Evolutionary conservation across 2,329 filamentous ascomycete species (phyloP), one percentile per base, ranked within the genome.

Genomic region (Ceratocystis smalleyi): DNA sequence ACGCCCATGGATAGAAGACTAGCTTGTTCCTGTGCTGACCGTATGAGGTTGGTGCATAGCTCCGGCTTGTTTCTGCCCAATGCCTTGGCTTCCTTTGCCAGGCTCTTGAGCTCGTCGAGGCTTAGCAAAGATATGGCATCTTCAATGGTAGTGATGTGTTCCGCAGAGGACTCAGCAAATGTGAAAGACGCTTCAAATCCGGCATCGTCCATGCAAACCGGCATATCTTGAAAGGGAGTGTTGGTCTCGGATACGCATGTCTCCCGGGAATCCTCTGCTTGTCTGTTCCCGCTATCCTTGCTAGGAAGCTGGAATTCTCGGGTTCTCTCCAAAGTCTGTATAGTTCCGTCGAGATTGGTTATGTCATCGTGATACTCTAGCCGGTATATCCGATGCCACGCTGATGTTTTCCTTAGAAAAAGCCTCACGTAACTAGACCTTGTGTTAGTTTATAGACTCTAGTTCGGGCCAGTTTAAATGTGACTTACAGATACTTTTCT

Each of bases 51-150:
- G 67, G 80, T 81, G 32, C 91, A 75, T 6, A 97, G 75, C 43
- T 95, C 91, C 43, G 81, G 78, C 73, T 99, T 99, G 70, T 88
- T 96, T 73, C 89, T 94, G 1, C 92, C 92, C 69, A 88, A 84
- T 0, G 95, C 81, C 69, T 91, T 96, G 2, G 85, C 88, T 68
- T 96, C 89, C 71, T 89, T 96, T 1, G 91, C 89, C 10, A 99
- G 75, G 0, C 74, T 72, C 71, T 94, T 97, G 24, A 97, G 78
- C 74, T 99, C 94, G 59, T 96, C 91, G 0, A 97, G 77, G n/a
- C 84, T 83, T 4, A 99, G 75, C 0, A 97, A 77, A 0, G 86
- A 83, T 0, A 89, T 88, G 2, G 91, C 91, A 72, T 96, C 90
- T 72, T 95, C 87, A 1, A 97, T 75, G 0, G 84, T 87, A 5